These are phyloP conservation scores for Blastomyces emzantsi DNA, from an alignment of 2,329 filamentous ascomycete genomes.

Conservation along the genomic window DNA sequence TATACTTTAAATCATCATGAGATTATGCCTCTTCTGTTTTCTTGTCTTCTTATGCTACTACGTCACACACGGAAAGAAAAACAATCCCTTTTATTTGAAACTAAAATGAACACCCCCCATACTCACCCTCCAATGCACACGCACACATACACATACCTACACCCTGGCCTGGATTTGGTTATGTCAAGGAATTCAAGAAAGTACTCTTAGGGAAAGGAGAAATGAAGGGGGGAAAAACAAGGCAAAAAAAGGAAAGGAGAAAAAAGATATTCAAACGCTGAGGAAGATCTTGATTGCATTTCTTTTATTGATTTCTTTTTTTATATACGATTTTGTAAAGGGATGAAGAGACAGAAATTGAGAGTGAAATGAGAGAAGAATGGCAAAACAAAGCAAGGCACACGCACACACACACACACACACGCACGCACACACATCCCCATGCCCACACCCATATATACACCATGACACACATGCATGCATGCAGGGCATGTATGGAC, in stretches of 20 bases:
- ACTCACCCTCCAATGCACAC: neutral
- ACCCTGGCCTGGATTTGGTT: neutral
- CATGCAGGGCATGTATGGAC: no score
- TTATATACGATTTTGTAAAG: no score
- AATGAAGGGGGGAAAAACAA: neutral
- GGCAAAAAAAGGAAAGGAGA: neutral
- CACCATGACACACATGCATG: no score
- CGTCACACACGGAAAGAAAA: neutral
- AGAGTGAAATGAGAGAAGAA: slow-evolving; percentile 3
- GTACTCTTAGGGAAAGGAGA: slow-evolving; percentile 5
- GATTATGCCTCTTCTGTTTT: slow-evolving; percentile 8
- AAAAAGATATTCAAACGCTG: neutral
- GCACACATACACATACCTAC: neutral
- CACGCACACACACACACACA: neutral
- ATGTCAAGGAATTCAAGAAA: slow-evolving; percentile 5
- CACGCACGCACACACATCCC: no score
- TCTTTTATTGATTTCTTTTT: neutral
- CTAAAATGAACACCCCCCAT: neutral
- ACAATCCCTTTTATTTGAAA: neutral
- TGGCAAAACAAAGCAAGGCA: neutral
- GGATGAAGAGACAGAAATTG: neutral
- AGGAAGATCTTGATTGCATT: neutral
- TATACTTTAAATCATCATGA: slow-evolving; percentile 6
- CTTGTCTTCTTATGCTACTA: neutral
- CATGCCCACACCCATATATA: no score